Evolutionary conservation across 441 rosid species (phyloP), one percentile per base, ranked within the genome.

Genomic region (Mallotus repandus): DNA sequence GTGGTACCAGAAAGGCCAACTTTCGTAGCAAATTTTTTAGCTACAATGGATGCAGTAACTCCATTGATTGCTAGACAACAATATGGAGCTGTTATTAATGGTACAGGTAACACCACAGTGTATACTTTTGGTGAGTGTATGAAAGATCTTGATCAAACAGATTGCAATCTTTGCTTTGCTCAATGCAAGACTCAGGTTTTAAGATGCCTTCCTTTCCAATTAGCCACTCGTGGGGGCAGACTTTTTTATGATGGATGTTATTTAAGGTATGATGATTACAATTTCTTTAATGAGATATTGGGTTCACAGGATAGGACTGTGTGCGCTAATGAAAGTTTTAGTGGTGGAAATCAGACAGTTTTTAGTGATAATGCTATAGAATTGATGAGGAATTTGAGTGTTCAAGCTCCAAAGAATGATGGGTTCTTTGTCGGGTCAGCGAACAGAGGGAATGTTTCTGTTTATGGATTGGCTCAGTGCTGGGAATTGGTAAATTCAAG

Each of bases 391-490:
- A 89, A 85, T 68, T 77, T 94, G 91, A 90, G 90, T 49, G 75
- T 53, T 8, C 74, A 76, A 68, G 93, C 95, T 29, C 79, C 77
- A 13, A 80, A 55, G 55, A 88, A 84, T 57, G 85, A 73, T 68
- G 89, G 97, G 18, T 92, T 92, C 79, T 84, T 58, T 15, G 94
- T 85, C 18, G 97, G 92, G 2, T 82, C 79, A 29, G 87, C 84
- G 80, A 69, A 71, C 50, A 80, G 74, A 64, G 81, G 79, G 75
- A 88, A 92, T 84, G 82, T 77, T 64, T 79, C 89, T 53, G 96
- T 86, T 85, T 91, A 86, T 76, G 98, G 95, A 49, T 74, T 94
- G 79, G 98, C 94, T 72, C 98, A 94, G 80, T 94, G 97, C 75
- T 94, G 98, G 98, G 84, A 87, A 70, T 66, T 79, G 10, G 79